A percentile compares a stretch with the other conserved stretches of the same genome.
Evolutionary conservation across 1,139 yeast genomes (phyloP).

Genomic region (Geotrichum klebahnii): DNA sequence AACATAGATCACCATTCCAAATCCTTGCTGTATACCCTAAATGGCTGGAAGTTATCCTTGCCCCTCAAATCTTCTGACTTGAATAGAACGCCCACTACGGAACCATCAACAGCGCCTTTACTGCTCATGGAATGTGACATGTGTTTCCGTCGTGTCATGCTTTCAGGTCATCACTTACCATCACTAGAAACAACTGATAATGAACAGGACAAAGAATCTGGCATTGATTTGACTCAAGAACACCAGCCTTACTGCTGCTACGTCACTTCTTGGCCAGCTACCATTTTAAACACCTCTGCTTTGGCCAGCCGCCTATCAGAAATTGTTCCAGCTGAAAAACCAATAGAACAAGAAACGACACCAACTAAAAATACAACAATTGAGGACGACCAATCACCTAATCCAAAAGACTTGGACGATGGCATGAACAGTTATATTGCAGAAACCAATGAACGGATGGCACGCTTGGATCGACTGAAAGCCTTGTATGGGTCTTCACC

Average conservation of each 20-base stretch:
- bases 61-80: too few relatives aligned
- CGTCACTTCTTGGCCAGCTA: neutral
- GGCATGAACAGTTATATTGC: neutral
- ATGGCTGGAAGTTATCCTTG: too few relatives aligned
- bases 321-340: too few relatives aligned
- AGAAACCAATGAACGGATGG: neutral
- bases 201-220: too few relatives aligned
- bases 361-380: neutral
- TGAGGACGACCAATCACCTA: too few relatives aligned
- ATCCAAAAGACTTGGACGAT: too few relatives aligned
- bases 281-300: neutral
- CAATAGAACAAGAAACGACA: too few relatives aligned
- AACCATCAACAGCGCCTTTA: too few relatives aligned
- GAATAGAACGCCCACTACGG: too few relatives aligned
- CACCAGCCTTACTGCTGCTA: constrained; percentile 4
- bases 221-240: neutral
- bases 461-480: neutral
- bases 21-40: too few relatives aligned
- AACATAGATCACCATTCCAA: too few relatives aligned
- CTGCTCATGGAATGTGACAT: constrained; percentile 2
- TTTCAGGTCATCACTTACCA: neutral
- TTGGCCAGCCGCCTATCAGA: too few relatives aligned
- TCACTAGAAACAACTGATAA: neutral
- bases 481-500: neutral
- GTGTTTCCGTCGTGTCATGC: constrained; percentile 1